Conservation (phyloP, 352 stramenopile species). For the Pseudoperonospora humuli region DNA sequence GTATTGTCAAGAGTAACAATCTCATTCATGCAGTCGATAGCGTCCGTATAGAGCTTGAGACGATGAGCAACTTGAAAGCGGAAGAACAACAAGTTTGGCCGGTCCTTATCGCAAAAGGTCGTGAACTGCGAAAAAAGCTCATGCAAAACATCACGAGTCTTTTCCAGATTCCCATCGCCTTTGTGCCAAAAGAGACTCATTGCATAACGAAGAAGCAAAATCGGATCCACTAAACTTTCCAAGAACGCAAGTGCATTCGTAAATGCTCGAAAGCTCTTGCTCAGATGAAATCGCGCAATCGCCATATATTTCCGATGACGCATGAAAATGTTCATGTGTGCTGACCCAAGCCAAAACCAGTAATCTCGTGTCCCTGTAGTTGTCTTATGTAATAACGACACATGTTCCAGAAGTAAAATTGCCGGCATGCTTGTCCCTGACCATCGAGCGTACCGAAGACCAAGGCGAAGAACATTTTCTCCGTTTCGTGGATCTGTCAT, state of each 20-base stretch:
- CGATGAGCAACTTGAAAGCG: no score
- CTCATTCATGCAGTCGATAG: no score
- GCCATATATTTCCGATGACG: constrained; percentile 57
- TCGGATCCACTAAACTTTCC: constrained; percentile 48
- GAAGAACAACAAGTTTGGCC: no score
- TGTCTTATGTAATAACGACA: constrained; percentile 33
- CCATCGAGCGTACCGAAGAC: constrained; percentile 48
- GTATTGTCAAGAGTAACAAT: no score
- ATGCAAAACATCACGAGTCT: no score
- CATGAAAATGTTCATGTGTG: constrained; percentile 58
- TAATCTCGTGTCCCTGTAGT: constrained; percentile 43
- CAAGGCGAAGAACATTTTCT: constrained; percentile 45
- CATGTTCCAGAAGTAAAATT: constrained; percentile 54
- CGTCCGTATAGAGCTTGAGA: no score
- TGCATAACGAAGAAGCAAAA: constrained; percentile 51
- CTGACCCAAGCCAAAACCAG: constrained; percentile 58
- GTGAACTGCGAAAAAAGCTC: no score
- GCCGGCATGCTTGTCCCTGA: constrained; percentile 41
- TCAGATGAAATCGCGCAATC: constrained; percentile 40
- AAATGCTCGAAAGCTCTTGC: constrained; percentile 42
- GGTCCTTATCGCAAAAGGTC: no score
- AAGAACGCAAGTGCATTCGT: constrained; percentile 57
- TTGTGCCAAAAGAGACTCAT: constrained; percentile 57
- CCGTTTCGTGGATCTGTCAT: constrained; percentile 34
- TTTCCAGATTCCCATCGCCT: no score